Evolutionary conservation across 257 asterid genomes (phyloP).

Genomic region (Parsonsia alboflavescens): DNA sequence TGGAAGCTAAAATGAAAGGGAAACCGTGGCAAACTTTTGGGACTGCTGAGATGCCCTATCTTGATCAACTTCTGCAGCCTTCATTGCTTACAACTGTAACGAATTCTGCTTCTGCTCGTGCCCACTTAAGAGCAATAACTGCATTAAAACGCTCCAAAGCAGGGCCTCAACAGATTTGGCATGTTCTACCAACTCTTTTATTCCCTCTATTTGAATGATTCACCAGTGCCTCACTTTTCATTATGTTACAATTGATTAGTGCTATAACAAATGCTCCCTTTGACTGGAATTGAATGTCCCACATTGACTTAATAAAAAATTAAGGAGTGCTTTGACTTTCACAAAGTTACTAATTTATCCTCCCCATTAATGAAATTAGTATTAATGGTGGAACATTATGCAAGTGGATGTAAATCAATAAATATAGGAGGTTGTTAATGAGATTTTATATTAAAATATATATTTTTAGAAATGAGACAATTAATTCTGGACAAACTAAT

Average conservation of each 20-base stretch:
- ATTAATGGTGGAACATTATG: too few relatives aligned
- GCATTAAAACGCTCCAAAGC: slow-evolving; percentile 83
- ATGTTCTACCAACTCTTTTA: slow-evolving; percentile 28
- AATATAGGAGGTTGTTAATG: too few relatives aligned
- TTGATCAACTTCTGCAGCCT: slow-evolving; percentile 94
- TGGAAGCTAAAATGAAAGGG: slow-evolving; percentile 96
- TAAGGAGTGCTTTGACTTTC: too few relatives aligned
- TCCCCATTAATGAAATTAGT: too few relatives aligned
- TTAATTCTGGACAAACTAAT: too few relatives aligned
- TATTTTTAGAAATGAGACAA: too few relatives aligned
- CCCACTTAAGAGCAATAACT: slow-evolving; percentile 95
- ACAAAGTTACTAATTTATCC: too few relatives aligned
- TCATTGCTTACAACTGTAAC: slow-evolving; percentile 94
- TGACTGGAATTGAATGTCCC: too few relatives aligned
- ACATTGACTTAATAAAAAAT: too few relatives aligned
- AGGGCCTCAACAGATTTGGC: slow-evolving; percentile 80
- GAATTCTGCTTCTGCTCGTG: slow-evolving; percentile 84
- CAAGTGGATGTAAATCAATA: too few relatives aligned
- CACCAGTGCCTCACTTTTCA: slow-evolving; percentile 12
- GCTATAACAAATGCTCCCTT: neutral
- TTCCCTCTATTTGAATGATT: slow-evolving; percentile 13
- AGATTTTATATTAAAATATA: too few relatives aligned
- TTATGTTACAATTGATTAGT: slow-evolving; percentile 5
- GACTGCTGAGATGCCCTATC: slow-evolving; percentile 87
- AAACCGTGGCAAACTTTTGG: slow-evolving; percentile 82